These are phyloP conservation scores for Colletotrichum musicola DNA, from an alignment of 2,329 filamentous ascomycete genomes.

Conservation along the genomic window DNA sequence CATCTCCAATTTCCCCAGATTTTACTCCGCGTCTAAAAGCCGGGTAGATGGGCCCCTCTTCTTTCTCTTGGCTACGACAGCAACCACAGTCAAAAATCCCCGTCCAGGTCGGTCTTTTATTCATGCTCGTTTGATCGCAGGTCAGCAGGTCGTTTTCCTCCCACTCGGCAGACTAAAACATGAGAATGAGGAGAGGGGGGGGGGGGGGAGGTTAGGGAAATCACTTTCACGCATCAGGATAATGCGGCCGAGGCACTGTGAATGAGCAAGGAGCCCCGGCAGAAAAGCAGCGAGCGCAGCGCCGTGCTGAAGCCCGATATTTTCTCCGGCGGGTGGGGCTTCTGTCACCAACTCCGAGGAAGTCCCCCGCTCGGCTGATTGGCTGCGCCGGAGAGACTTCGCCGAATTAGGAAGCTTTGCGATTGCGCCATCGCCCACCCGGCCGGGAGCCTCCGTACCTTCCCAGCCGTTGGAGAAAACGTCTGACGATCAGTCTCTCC, in stretches of 20 bases:
- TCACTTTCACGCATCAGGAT: background rate
- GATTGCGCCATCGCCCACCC: conserved; percentile 39
- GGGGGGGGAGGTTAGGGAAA: background rate
- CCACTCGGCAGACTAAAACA: background rate
- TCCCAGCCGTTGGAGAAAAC: conserved; percentile 20
- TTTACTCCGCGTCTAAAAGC: conserved; percentile 26
- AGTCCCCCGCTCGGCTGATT: conserved; percentile 29
- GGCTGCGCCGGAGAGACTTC: conserved; percentile 28
- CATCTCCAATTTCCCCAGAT: conserved; percentile 28
- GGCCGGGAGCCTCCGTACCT: conserved; percentile 30
- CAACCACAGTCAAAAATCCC: background rate
- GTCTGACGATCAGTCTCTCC: conserved; percentile 30
- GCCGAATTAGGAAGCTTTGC: conserved; percentile 40
- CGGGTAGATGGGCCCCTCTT: conserved; percentile 11
- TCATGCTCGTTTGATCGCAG: conserved; percentile 1
- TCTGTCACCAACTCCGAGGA: conserved; percentile 7
- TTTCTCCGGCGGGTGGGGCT: conserved; percentile 27
- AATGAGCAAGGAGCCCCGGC: conserved; percentile 32
- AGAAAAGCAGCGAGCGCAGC: background rate
- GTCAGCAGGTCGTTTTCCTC: conserved; percentile 8
- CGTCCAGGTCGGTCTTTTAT: background rate
- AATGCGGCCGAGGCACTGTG: conserved; percentile 21
- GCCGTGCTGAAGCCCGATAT: conserved; percentile 18
- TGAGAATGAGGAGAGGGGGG: background rate
- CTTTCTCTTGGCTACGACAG: conserved; percentile 18